Conservation (phyloP, 352 stramenopile species). For the Globisporangium radiosum region DNA sequence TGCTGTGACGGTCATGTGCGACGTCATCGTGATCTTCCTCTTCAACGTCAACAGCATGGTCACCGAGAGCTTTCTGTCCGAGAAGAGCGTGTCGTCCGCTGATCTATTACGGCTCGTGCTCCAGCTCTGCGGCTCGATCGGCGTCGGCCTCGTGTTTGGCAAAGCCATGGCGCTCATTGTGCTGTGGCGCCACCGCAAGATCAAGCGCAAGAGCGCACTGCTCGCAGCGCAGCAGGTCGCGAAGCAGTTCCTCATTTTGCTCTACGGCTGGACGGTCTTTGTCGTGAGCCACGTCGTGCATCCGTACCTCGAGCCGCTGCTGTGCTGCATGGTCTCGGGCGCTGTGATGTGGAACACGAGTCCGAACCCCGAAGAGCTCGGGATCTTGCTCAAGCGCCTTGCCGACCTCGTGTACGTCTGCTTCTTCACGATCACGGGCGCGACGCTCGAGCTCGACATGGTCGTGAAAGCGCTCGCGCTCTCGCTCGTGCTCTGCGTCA, state of each 20-base stretch:
- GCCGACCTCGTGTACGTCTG: conserved; percentile 63
- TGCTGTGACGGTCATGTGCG: conserved; percentile 61
- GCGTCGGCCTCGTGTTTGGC: conserved; percentile 37
- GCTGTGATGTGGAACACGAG: conserved; percentile 63
- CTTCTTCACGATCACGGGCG: conserved; percentile 70
- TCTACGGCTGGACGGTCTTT: conserved; percentile 59
- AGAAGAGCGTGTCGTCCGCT: conserved; percentile 38
- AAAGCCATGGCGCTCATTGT: conserved; percentile 54
- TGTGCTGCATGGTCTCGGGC: conserved; percentile 65
- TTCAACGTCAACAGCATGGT: conserved; percentile 76
- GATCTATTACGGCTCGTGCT: conserved; percentile 20
- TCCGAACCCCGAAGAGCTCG: conserved; percentile 46
- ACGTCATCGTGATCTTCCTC: conserved; percentile 61
- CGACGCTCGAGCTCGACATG: conserved; percentile 60
- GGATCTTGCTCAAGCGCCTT: conserved; percentile 40
- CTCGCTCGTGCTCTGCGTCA: conserved; percentile 45
- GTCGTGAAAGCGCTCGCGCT: conserved; percentile 49
- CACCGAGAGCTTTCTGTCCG: conserved; percentile 50
- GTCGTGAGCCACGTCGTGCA: conserved; percentile 50
- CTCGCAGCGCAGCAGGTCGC: conserved; percentile 31
- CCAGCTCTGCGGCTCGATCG: conserved; percentile 45
- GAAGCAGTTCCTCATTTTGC: conserved; percentile 52
- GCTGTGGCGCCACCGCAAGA: conserved; percentile 35
- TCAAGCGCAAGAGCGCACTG: conserved; percentile 46
- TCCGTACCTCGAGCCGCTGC: conserved; percentile 54